Evolutionary conservation across 83 land plant genomes (phyloP).

Genomic region (Thuja plicata): DNA sequence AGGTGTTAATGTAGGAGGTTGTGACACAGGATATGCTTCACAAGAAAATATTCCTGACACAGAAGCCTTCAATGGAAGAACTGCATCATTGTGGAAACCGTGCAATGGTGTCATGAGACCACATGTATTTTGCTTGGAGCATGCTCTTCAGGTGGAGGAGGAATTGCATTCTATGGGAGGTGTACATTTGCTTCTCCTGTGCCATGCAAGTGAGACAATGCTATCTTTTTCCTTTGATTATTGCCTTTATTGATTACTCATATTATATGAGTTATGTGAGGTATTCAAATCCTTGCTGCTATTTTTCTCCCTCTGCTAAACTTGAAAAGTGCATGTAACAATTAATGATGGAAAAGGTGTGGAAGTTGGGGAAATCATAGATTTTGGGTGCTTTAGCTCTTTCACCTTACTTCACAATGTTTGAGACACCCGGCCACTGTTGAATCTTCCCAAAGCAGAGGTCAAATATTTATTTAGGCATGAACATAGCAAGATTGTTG

Average conservation of each 20-base stretch:
- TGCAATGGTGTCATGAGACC: constrained; percentile 53
- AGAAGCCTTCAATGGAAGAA: background rate
- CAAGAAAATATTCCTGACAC: constrained; percentile 1
- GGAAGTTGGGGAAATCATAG: no score
- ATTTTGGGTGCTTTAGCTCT: no score
- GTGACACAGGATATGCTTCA: background rate
- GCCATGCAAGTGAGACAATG: constrained; percentile 74
- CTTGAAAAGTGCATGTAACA: background rate
- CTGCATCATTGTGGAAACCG: constrained; percentile 28
- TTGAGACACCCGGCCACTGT: no score
- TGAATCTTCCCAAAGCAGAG: no score
- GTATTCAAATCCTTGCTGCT: background rate
- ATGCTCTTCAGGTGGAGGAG: constrained; percentile 73
- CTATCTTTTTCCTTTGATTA: background rate
- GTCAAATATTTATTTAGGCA: no score
- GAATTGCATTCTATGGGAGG: constrained; percentile 65
- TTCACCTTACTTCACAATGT: no score
- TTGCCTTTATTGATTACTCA: background rate
- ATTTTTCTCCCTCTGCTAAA: background rate
- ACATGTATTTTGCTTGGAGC: constrained; percentile 82
- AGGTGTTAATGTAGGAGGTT: background rate
- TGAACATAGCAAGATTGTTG: no score
- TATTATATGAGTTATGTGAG: background rate
- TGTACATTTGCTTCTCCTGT: constrained; percentile 63
- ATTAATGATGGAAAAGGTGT: no score